Base-by-base conservation (phyloP, 1,139 yeast species). In the Diutina rugosa region DNA sequence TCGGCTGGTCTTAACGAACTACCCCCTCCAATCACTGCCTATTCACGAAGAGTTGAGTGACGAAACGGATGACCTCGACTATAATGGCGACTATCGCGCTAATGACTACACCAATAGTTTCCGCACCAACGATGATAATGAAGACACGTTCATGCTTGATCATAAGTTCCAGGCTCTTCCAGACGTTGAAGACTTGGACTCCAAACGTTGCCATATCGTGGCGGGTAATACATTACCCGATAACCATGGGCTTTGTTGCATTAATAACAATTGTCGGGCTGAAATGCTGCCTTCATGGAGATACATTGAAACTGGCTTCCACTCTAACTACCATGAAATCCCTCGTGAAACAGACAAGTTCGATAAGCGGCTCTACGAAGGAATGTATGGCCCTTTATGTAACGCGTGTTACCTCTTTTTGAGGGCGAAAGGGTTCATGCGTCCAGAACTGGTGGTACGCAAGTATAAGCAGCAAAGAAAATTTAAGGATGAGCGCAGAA, bases 341-440 rank as follows among this genome's bases (percentile, higher is more conserved):
- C 73, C 72, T 57, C 66, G 73, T 55, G 72, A 78, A 6, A 69
- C 69, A 51, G 53, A 21, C 6, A 72, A 70, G 58, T 76, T 76
- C 58, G 71, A 76, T 62, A 73, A 73, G 59, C 68, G 68, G 58
- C 66, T 74, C 58, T 76, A 75, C 59, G 78, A 76, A 55, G 80
- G 79, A 5, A 76, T 76, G 80, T 74, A 73, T 61, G 82, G 82
- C 1, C 79, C 81, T 0, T 67, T 77, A 56, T 78, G 82, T 63
- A 77, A 77, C 62, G 80, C 80, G 2, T 78, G 82, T 61, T 76
- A 73, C 61, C 66, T 77, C 41, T 77, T 77, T 60, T 72, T 77
- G 58, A 67, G 80, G 57, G 73, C 72, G 59, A 75, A 76, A 62
- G 81, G 80, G n/a, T 77, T 76, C 62, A 76, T 77, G 79, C 69